phyloP scores from a whole-genome alignment of 2,329 filamentous ascomycete species.

The Colletotrichum sp. region DNA sequence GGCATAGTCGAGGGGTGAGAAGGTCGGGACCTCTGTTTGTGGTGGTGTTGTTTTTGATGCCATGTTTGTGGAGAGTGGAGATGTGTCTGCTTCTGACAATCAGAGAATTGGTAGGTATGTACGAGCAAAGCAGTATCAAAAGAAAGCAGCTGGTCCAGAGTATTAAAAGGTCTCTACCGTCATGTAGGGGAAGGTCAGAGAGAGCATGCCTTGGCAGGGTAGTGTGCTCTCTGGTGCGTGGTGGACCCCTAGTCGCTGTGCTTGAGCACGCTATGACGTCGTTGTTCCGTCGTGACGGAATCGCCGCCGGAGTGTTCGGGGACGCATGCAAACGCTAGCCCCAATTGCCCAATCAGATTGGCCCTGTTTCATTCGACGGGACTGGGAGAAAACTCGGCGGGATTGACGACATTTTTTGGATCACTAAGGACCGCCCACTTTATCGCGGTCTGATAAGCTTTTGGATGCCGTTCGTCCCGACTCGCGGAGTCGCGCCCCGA shows the following conservation, averaged over 20 bases:
- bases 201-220: conserved; percentile 8
- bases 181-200: too few relatives aligned
- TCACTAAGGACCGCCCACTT: background rate
- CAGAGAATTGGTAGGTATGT: background rate
- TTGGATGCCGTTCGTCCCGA: conserved; percentile 12
- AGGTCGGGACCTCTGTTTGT: conserved; percentile 40
- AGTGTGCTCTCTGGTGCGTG: background rate
- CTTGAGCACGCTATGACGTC: conserved; percentile 15
- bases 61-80: conserved; percentile 20
- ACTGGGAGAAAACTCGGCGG: background rate
- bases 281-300: conserved; percentile 9
- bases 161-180: background rate
- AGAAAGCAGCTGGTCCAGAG: background rate
- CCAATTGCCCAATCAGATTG: background rate
- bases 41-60: conserved; percentile 15
- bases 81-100: background rate
- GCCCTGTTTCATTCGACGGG: background rate
- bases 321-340: background rate
- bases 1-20: conserved; percentile 48
- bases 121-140: background rate
- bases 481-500: background rate
- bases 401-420: background rate
- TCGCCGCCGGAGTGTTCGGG: conserved; percentile 6
- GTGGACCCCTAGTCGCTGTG: background rate
- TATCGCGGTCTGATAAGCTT: background rate